Evolutionary conservation across 306 rosid genomes (phyloP), one percentile per base, ranked within the genome.

Genomic region (Trifolium repens): DNA sequence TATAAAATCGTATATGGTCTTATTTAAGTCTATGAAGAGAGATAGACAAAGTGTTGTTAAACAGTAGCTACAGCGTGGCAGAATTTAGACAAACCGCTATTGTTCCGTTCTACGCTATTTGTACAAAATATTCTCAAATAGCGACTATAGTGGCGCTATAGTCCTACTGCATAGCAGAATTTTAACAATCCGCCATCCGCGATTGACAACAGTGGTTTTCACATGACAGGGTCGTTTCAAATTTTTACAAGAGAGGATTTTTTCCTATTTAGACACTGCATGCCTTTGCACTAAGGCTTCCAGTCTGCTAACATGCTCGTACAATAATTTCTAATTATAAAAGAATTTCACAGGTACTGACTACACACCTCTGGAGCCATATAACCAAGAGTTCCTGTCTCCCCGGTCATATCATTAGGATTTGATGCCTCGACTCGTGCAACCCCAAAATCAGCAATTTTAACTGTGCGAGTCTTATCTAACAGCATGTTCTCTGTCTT

Each of bases 361-460:
- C 42, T 7, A 77, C 73, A 59, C 74, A 93, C 98, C 98, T 94
- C 98, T 2, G 98, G 98, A 81, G 98, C 98, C 98, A 94, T 94
- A 86, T 94, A 94, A 82, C 98, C 98, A 52, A 94, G 97, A 11
- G 98, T 94, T 27, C 98, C 98, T 40, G 98, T 94, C 91, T 94
- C 98, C 82, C 98, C 98, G 14, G 98, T 94, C 98, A 94, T 94
- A 83, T 94, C 98, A 40, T 94, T 94, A 69, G 97, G 98, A 89
- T 94, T 94, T 78, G 98, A 94, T 34, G 98, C 98, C 86, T 94
- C 98, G 9, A 94, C 97, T 10, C 98, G 94, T 13, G 98, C 98
- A 69, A 94, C 98, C 61, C 98, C 98, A 78, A 94, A 94, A 84
- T 94, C 98, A 40, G 98, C 98, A 73, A 94, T 94, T 86, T 94